Percentiles rank a stretch among this genome's conserved stretches.
phyloP scores from a whole-genome alignment of 1,284 basidiomycete genomes.

The Cryptococcus sp. region DNA sequence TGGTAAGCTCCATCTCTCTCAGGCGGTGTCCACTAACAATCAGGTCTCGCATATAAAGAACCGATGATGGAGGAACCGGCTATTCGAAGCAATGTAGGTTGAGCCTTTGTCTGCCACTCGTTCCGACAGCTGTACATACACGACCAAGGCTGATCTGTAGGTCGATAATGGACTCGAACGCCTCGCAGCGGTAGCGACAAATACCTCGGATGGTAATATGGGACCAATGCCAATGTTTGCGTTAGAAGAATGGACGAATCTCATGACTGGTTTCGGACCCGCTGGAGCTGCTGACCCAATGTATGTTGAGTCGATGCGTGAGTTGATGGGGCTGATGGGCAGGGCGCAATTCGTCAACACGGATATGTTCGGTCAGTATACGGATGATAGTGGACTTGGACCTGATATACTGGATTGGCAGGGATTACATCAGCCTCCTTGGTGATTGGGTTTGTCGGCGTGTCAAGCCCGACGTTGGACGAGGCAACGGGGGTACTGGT shows the following conservation, averaged over 20 bases:
- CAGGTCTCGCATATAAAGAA: not conserved
- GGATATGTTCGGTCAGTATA: not conserved
- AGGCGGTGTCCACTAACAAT: not conserved
- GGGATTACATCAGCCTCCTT: not conserved
- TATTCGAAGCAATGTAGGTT: not conserved
- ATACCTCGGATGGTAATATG: too few species aligned
- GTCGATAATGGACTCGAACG: conserved; percentile 2
- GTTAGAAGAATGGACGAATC: not conserved
- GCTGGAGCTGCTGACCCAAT: not conserved
- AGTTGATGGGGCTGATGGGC: not conserved
- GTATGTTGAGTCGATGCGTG: not conserved
- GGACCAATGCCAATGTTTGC: too few species aligned
- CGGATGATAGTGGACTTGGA: not conserved
- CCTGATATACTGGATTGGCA: not conserved
- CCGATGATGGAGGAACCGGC: not conserved
- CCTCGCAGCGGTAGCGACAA: too few species aligned
- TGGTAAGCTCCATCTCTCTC: conserved; percentile 1
- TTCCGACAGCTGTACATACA: not conserved
- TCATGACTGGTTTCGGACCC: not conserved
- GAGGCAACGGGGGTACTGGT: too few species aligned
- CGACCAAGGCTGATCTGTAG: not conserved
- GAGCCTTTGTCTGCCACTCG: not conserved
- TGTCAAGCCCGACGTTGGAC: too few species aligned
- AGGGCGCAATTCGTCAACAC: too few species aligned
- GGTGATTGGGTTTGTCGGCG: not conserved